Evolutionary conservation across 2,329 filamentous ascomycete species (phyloP).

Genomic region (Cercospora janseana): DNA sequence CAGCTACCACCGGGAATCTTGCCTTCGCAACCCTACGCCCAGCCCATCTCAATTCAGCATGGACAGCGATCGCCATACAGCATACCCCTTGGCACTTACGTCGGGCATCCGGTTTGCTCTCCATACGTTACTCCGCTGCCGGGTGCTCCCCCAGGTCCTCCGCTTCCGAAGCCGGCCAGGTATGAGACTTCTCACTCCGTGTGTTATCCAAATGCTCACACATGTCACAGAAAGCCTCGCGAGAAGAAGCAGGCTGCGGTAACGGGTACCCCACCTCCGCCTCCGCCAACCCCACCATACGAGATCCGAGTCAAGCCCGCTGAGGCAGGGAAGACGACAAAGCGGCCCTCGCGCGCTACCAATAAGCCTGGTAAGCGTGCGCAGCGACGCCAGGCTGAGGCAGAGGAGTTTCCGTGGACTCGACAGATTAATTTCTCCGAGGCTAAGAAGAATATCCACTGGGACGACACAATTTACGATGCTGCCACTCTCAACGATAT

Average conservation of each 20-base stretch:
- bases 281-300: slow-evolving; percentile 27
- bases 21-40: slow-evolving; percentile 24
- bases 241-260: slow-evolving; percentile 21
- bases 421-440: slow-evolving; percentile 32
- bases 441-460: slow-evolving; percentile 28
- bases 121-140: not conserved
- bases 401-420: slow-evolving; percentile 37
- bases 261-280: slow-evolving; percentile 22
- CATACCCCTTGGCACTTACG: slow-evolving; percentile 18
- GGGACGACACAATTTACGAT: slow-evolving; percentile 36
- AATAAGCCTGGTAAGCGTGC: slow-evolving; percentile 23
- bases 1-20: slow-evolving; percentile 14
- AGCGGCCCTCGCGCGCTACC: not conserved
- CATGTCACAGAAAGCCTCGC: slow-evolving; percentile 14
- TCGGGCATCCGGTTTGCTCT: slow-evolving; percentile 6
- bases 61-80: slow-evolving; percentile 18
- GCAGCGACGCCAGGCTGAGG: slow-evolving; percentile 29
- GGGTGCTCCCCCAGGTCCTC: not conserved
- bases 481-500: slow-evolving; percentile 29
- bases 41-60: slow-evolving; percentile 13
- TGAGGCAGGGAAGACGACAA: slow-evolving; percentile 15
- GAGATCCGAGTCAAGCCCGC: slow-evolving; percentile 21
- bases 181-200: not conserved
- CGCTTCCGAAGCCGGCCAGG: slow-evolving; percentile 6
- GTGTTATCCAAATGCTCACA: slow-evolving; percentile 6